Evolutionary conservation across 805 yeast species (phyloP), one percentile per base, ranked within the genome.

Genomic region (Dipodascus albidus): DNA sequence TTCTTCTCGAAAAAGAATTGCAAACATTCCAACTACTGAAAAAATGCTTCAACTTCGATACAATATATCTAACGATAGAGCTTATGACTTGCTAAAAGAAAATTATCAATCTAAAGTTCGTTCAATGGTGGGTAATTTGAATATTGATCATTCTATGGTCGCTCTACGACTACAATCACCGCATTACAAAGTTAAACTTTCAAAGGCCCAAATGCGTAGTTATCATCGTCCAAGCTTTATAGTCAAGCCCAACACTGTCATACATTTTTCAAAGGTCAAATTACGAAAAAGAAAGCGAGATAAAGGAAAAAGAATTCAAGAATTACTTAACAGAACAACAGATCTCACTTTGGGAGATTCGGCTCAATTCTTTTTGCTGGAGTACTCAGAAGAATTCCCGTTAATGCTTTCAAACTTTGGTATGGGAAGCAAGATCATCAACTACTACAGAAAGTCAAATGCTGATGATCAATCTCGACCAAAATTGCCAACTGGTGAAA

Each of bases 381-480:
- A 93, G 64, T 93, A 91, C 65, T 79, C 93, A 11, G 99, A 93
- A 66, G 96, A 93, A 67, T 74, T 74, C 52, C 99, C 99, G 0
- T 70, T 82, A 48, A 84, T 87, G 1, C 70, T 93, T 27, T 85
- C 91, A 2, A 87, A 87, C 56, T 87, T 85, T 66, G 99, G 99
- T 55, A 93, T 93, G 99, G 95, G 96, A 4, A 84, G 90, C 48
- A 93, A 91, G 65, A 70, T 93, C 55, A 86, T 93, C 60, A 93
- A 93, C 64, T 93, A 93, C 65, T 93, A 93, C 67, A 77, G 99
- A 59, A 91, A 91, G 65, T 80, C 79, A 56, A 74, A 74, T 55
- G 88, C 83, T 15, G 89, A 86, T 51, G 99, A 93, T 66, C 78
- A 80, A 2, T 75, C 85, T 3, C 79, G 98, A 56, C 98, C 98